Conservation (phyloP, 1,284 basidiomycete species). For the Crucibulum parvulum region DNA sequence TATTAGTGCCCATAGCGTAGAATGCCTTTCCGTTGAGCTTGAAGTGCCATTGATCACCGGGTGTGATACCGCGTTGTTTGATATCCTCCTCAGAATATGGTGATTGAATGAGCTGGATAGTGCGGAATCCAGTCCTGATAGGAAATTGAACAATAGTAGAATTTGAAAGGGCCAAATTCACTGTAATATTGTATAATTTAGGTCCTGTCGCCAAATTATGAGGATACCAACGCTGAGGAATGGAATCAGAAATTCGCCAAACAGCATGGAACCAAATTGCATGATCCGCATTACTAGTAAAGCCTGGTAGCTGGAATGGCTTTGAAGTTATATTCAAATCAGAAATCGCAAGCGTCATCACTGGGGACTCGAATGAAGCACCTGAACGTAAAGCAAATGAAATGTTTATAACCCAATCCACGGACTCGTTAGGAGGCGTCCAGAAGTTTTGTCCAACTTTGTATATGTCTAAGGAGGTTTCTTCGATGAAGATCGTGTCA, state of each 20-base stretch:
- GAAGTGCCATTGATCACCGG: conserved; percentile 67
- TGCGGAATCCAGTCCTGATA: conserved; percentile 63
- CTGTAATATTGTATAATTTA: conserved; percentile 58
- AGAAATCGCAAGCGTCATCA: conserved; percentile 50
- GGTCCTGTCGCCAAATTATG: conserved; percentile 58
- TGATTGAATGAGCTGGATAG: conserved; percentile 57
- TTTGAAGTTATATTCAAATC: conserved; percentile 42
- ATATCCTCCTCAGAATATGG: conserved; percentile 54
- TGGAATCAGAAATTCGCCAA: conserved; percentile 53
- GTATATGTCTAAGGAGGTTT: conserved; percentile 60
- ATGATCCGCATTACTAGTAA: conserved; percentile 22
- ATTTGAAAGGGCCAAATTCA: conserved; percentile 20
- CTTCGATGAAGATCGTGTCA: conserved; percentile 54
- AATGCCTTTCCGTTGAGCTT: conserved; percentile 62
- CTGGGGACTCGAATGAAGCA: conserved; percentile 36
- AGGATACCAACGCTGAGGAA: conserved; percentile 61
- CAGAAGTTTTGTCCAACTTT: conserved; percentile 55
- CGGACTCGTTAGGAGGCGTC: conserved; percentile 44
- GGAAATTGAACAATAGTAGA: conserved; percentile 30
- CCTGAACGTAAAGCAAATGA: conserved; percentile 58
- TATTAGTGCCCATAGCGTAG: conserved; percentile 61
- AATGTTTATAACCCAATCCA: conserved; percentile 63
- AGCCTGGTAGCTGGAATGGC: conserved; percentile 28
- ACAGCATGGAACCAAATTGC: conserved; percentile 48
- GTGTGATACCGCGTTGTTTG: conserved; percentile 53